Evolutionary conservation across 2,329 filamentous ascomycete species (phyloP).

Genomic region (Hypoxylon sp.): DNA sequence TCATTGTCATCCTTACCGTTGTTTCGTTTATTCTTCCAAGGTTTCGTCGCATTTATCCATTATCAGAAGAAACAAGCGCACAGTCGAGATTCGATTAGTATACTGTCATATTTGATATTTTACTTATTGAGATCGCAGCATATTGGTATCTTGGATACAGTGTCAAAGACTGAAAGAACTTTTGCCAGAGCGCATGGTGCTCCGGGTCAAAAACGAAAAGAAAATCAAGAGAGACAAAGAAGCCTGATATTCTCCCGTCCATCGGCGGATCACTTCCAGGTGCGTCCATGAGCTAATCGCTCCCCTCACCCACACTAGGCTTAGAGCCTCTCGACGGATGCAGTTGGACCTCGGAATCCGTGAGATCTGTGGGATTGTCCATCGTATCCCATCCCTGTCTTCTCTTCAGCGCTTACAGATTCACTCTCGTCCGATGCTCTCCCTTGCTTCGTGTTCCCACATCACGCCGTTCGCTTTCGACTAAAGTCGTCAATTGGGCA

Average conservation of each 20-base stretch:
- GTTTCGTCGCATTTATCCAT: conserved; percentile 27
- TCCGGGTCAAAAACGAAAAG: conserved; percentile 18
- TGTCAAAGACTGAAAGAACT: conserved; percentile 7
- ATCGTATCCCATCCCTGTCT: conserved; percentile 37
- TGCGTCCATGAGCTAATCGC: conserved; percentile 40
- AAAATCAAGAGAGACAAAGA: conserved; percentile 11
- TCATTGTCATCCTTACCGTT: conserved; percentile 30
- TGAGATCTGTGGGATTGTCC: conserved; percentile 38
- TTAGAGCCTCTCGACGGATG: conserved; percentile 41
- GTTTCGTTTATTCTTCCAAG: conserved; percentile 24
- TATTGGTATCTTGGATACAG: conserved; percentile 14
- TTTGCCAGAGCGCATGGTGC: conserved; percentile 1
- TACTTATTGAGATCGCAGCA: conserved; percentile 8
- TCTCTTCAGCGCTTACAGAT: conserved; percentile 33
- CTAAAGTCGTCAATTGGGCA: conserved; percentile 30
- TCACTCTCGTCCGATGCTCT: conserved; percentile 29
- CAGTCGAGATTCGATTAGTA: conserved; percentile 1
- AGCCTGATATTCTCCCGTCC: conserved; percentile 32
- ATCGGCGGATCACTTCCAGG: conserved; percentile 40
- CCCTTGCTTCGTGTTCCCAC: conserved; percentile 43
- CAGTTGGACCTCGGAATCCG: conserved; percentile 33
- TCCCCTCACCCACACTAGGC: conserved; percentile 33
- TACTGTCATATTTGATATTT: conserved; percentile 6
- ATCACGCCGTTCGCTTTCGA: conserved; percentile 25
- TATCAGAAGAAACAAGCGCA: conserved; percentile 5